Evolutionary conservation across 441 rosid genomes (phyloP).

Genomic region (Heliophila coronopifolia): DNA sequence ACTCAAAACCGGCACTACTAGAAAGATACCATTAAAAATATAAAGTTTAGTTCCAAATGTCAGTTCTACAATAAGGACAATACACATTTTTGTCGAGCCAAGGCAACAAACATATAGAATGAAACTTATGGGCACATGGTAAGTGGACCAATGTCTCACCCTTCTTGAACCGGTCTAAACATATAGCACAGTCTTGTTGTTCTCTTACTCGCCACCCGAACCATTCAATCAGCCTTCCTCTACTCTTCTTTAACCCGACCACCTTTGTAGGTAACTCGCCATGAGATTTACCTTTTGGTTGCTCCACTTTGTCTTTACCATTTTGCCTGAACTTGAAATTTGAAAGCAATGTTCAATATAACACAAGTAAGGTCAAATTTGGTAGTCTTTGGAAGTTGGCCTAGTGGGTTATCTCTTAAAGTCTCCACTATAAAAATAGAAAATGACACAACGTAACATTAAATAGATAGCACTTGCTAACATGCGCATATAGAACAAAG

Average conservation of each 20-base stretch:
- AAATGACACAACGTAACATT: conserved; percentile 2
- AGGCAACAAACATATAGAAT: conserved; percentile 53
- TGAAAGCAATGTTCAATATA: background rate
- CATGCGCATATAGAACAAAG: background rate
- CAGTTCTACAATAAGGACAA: conserved; percentile 74
- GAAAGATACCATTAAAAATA: background rate
- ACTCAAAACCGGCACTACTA: too few species aligned
- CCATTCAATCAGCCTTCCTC: conserved; percentile 39
- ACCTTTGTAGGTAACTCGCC: conserved; percentile 40
- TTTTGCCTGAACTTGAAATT: conserved; percentile 30
- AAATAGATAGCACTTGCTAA: conserved; percentile 2
- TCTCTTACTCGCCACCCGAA: conserved; percentile 49
- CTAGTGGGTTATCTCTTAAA: conserved; percentile 21
- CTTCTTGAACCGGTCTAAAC: conserved; percentile 50
- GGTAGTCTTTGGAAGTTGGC: conserved; percentile 6
- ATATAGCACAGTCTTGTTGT: conserved; percentile 62
- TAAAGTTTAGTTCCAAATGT: conserved; percentile 22
- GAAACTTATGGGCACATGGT: conserved; percentile 73
- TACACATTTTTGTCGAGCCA: conserved; percentile 57
- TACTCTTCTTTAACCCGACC: conserved; percentile 34
- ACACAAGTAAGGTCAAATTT: conserved; percentile 12
- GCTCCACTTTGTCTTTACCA: conserved; percentile 23
- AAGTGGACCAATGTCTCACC: conserved; percentile 53
- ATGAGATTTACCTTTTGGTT: conserved; percentile 1
- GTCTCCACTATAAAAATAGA: background rate